Evolutionary conservation across 495 filamentous ascomycete genomes (phyloP).

Genomic region (Aspergillus asperescens): DNA sequence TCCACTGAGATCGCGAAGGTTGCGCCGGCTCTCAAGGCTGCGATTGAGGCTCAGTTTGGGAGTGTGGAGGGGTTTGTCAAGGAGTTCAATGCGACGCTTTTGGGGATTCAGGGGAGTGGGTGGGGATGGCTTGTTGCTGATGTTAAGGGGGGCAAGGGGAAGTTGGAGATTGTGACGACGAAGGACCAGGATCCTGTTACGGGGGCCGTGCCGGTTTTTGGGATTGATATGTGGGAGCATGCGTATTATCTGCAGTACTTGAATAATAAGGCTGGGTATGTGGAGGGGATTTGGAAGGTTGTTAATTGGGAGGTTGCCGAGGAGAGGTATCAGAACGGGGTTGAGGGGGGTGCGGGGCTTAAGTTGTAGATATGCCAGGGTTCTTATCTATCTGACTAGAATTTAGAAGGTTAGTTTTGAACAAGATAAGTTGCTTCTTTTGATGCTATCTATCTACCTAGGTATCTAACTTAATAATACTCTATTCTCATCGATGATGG

Average conservation of each 20-base stretch:
- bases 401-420: too few relatives aligned
- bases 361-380: not conserved
- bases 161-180: constrained; percentile 65
- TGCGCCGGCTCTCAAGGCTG: constrained; percentile 46
- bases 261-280: constrained; percentile 96
- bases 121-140: constrained; percentile 93
- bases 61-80: constrained; percentile 61
- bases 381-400: not conserved
- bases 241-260: constrained; percentile 78
- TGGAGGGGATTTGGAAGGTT: constrained; percentile 89
- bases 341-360: constrained; percentile 16
- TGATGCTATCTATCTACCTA: too few relatives aligned
- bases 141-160: constrained; percentile 51
- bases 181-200: constrained; percentile 89
- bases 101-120: constrained; percentile 85
- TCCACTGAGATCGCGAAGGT: constrained; percentile 62
- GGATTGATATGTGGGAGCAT: constrained; percentile 98
- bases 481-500: too few relatives aligned
- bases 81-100: constrained; percentile 63
- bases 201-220: constrained; percentile 71
- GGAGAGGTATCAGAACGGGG: constrained; percentile 55
- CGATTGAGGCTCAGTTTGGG: constrained; percentile 69
- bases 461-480: too few relatives aligned
- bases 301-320: constrained; percentile 93
- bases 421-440: too few relatives aligned